Conservation (phyloP, 2,329 filamentous ascomycete genomes). For the Lasiodiplodia citricola region DNA sequence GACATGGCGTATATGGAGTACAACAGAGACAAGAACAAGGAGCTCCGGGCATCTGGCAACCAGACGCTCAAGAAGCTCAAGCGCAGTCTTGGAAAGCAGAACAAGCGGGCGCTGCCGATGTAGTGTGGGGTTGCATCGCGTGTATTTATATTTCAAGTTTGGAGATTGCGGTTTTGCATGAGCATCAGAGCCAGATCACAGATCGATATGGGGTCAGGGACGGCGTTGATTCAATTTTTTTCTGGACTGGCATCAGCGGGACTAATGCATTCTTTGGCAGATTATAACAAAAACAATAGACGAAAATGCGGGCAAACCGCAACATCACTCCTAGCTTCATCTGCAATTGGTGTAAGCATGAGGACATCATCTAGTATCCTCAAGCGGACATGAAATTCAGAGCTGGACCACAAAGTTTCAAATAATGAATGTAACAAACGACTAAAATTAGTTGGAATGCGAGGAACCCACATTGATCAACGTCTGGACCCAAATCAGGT, state of each 20-base stretch:
- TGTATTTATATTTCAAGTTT: not conserved
- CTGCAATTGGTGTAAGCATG: too few relatives aligned
- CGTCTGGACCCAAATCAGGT: not conserved
- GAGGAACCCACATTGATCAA: not conserved
- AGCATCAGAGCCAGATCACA: not conserved
- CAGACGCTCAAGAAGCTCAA: slow-evolving; percentile 26
- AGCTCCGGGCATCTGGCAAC: slow-evolving; percentile 18
- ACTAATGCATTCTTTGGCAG: not conserved
- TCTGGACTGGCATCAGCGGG: not conserved
- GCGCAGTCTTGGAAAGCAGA: slow-evolving; percentile 20
- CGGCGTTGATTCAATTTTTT: not conserved
- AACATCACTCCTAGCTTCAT: not conserved
- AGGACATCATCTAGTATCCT: too few relatives aligned
- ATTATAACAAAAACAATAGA: not conserved
- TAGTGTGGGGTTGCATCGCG: not conserved
- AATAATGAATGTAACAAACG: too few relatives aligned
- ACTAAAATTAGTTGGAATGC: not conserved
- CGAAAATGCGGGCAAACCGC: not conserved
- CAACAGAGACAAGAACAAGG: slow-evolving; percentile 27
- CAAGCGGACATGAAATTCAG: too few relatives aligned
- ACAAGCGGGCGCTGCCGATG: slow-evolving; percentile 12
- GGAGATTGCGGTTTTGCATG: not conserved
- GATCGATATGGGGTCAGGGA: not conserved
- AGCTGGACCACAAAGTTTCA: too few relatives aligned
- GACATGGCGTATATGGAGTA: slow-evolving; percentile 82